These are phyloP conservation scores for Phytophthora boehmeriae DNA, from an alignment of 352 stramenopile genomes.

Conservation along the genomic window DNA sequence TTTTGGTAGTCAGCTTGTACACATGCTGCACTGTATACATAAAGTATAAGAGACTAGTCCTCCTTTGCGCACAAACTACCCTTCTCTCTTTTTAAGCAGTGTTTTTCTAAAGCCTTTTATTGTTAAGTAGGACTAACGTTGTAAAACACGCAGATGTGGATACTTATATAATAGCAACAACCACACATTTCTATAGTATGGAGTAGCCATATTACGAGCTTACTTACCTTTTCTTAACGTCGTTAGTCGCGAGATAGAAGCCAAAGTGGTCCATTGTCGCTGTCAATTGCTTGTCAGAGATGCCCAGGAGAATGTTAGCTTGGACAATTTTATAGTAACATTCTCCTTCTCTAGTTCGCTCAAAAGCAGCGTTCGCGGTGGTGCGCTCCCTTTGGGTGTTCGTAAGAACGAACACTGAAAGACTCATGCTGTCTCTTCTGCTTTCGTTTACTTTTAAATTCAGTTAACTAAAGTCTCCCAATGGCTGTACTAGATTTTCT, in stretches of 20 bases:
- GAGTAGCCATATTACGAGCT: slow-evolving; percentile 7
- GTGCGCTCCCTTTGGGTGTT: too few relatives aligned
- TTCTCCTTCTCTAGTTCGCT: too few relatives aligned
- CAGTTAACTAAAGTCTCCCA: too few relatives aligned
- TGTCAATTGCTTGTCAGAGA: background rate
- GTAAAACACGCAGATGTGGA: background rate
- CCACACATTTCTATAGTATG: slow-evolving; percentile 9
- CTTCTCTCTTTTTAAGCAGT: slow-evolving; percentile 20
- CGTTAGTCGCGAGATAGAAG: slow-evolving; percentile 3
- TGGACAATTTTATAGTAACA: too few relatives aligned
- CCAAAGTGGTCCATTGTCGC: slow-evolving; percentile 8
- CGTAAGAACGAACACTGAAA: too few relatives aligned
- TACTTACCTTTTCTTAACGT: slow-evolving; percentile 13
- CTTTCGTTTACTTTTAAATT: too few relatives aligned
- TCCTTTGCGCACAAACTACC: slow-evolving; percentile 10
- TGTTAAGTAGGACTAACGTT: background rate
- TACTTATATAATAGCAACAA: background rate
- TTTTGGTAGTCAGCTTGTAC: slow-evolving; percentile 29
- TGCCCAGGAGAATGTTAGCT: slow-evolving; percentile 2
- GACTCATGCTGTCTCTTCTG: too few relatives aligned
- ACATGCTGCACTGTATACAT: background rate
- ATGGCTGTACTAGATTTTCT: too few relatives aligned
- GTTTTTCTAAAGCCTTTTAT: slow-evolving; percentile 3
- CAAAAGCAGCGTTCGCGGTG: too few relatives aligned
- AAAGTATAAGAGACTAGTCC: background rate